Evolutionary conservation across 2,329 filamentous ascomycete genomes (phyloP).

Genomic region (Fusarium marasasianum): DNA sequence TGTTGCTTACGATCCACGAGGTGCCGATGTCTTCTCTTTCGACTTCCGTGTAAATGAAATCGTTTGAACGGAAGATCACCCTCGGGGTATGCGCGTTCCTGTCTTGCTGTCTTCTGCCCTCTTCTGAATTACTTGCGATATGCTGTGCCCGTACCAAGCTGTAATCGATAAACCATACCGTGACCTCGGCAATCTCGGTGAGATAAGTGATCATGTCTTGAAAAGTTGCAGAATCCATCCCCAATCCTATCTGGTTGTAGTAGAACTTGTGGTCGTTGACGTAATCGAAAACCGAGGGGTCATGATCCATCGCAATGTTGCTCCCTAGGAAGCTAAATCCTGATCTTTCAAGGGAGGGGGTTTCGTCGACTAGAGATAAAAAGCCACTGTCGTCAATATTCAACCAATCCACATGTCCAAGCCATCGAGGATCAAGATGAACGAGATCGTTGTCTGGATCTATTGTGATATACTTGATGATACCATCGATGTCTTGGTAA

Average conservation of each 20-base stretch:
- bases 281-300: background rate
- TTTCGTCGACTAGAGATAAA: background rate
- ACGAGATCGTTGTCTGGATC: constrained; percentile 7
- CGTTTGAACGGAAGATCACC: constrained; percentile 1
- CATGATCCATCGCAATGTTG: constrained; percentile 20
- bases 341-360: too few species aligned
- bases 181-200: background rate
- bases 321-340: constrained; percentile 3
- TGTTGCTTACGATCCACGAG: background rate
- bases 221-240: background rate
- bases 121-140: background rate
- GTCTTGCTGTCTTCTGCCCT: too few species aligned
- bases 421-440: background rate
- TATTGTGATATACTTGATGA: constrained; percentile 13
- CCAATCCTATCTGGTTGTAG: background rate
- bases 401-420: background rate
- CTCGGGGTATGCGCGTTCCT: background rate
- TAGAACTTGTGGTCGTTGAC: background rate
- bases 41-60: constrained; percentile 4
- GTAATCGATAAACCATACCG: constrained; percentile 22
- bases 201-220: constrained; percentile 6
- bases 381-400: background rate
- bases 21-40: background rate
- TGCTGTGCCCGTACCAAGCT: background rate
- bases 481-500: background rate